phyloP scores from a whole-genome alignment of 192 early-diverging fungal genomes.

The Coemansia furcata region DNA sequence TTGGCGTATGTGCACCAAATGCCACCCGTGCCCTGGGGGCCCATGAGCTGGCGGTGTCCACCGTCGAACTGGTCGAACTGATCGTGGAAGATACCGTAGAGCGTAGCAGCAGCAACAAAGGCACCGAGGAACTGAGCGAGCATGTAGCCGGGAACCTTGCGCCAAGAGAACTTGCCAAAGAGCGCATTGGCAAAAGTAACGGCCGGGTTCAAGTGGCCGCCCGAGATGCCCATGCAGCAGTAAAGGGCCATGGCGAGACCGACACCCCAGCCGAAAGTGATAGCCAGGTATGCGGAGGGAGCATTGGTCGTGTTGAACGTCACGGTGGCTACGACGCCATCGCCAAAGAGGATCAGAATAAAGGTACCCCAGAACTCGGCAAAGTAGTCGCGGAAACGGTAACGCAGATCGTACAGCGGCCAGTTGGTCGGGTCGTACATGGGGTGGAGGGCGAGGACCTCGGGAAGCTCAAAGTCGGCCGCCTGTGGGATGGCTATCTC shows the following conservation, averaged over 20 bases:
- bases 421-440: constrained; percentile 50
- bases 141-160: constrained; percentile 65
- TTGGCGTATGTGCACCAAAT: constrained; percentile 67
- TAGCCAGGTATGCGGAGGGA: constrained; percentile 51
- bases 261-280: constrained; percentile 64
- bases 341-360: constrained; percentile 62
- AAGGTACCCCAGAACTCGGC: constrained; percentile 78
- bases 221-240: constrained; percentile 63
- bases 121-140: constrained; percentile 69
- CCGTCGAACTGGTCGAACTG: constrained; percentile 59
- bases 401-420: constrained; percentile 34
- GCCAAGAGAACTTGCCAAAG: constrained; percentile 67
- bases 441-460: constrained; percentile 25
- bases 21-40: constrained; percentile 55
- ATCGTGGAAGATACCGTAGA: constrained; percentile 63
- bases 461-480: constrained; percentile 45
- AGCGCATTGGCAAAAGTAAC: constrained; percentile 66
- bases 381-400: constrained; percentile 57
- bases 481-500: constrained; percentile 37
- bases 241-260: constrained; percentile 65
- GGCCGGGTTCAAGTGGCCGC: constrained; percentile 78
- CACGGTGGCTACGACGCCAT: constrained; percentile 60
- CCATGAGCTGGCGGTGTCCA: constrained; percentile 50
- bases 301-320: constrained; percentile 46
- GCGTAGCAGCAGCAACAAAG: constrained; percentile 65